Percentiles rank a stretch among this genome's conserved stretches.
Conservation (phyloP, 768 basidiomycete genomes). For the Podaxis sp. region DNA sequence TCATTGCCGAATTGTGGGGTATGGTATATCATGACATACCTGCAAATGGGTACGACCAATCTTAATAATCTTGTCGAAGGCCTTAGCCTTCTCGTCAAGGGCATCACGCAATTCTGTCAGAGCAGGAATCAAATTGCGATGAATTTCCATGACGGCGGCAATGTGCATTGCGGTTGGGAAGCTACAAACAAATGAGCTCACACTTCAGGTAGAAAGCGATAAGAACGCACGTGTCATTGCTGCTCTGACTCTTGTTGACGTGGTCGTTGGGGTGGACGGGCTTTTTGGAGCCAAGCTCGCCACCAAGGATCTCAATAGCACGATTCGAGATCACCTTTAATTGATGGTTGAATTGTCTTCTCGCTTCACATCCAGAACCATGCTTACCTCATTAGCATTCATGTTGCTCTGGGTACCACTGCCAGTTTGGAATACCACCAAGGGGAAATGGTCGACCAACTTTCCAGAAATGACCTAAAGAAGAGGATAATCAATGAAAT, state of each 20-base stretch:
- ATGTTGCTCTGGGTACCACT: constrained; percentile 99
- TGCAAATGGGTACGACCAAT: constrained; percentile 97
- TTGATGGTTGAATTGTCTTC: not conserved
- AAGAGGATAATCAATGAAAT: constrained; percentile 10
- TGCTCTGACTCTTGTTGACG: constrained; percentile 98
- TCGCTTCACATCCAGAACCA: not conserved
- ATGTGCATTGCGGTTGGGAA: constrained; percentile 99
- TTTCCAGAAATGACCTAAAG: constrained; percentile 94
- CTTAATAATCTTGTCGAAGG: constrained; percentile 92
- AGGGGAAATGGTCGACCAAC: constrained; percentile 92
- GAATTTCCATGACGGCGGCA: constrained; percentile 89
- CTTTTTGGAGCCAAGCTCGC: constrained; percentile 91
- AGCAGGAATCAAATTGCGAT: constrained; percentile 78
- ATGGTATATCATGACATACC: constrained; percentile 29
- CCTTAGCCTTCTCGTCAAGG: constrained; percentile 75
- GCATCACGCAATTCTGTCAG: constrained; percentile 81
- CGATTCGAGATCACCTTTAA: constrained; percentile 93
- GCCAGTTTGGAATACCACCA: constrained; percentile 99
- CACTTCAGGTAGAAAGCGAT: not conserved
- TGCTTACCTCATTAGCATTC: constrained; percentile 90
- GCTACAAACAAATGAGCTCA: constrained; percentile 34
- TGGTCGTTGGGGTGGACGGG: constrained; percentile 99
- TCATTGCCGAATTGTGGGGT: not conserved
- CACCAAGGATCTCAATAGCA: constrained; percentile 95
- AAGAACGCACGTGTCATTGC: constrained; percentile 87